A percentile compares a stretch with the other conserved stretches of the same genome.
Evolutionary conservation across 768 basidiomycete genomes (phyloP).

Genomic region (Mycena galericulata): DNA sequence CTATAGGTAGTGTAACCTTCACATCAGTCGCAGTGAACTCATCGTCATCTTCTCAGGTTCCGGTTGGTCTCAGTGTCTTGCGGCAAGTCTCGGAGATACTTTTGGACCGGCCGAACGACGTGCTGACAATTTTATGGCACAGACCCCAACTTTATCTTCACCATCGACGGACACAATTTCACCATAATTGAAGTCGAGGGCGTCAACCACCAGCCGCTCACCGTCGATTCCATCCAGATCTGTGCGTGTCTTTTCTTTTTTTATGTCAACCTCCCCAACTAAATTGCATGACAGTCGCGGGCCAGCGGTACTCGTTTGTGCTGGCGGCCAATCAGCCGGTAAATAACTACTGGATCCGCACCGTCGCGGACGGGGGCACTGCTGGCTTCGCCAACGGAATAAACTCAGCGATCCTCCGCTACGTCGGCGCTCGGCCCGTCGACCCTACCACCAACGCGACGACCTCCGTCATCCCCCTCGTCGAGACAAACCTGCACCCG

Average conservation of each 20-base stretch:
- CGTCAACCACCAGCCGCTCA: conserved; percentile 44
- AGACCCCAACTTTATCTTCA: conserved; percentile 30
- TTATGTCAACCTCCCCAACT: neutral
- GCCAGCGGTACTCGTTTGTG: conserved; percentile 50
- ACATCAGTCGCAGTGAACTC: too few relatives aligned
- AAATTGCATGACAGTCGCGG: conserved; percentile 18
- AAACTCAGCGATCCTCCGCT: conserved; percentile 58
- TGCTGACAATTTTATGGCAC: neutral
- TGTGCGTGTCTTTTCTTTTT: conserved; percentile 14
- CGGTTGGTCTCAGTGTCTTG: conserved; percentile 66
- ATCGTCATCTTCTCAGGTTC: conserved; percentile 48
- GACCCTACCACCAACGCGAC: conserved; percentile 45
- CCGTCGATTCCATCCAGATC: conserved; percentile 56
- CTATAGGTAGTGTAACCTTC: too few relatives aligned
- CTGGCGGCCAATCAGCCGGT: conserved; percentile 53
- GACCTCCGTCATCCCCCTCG: conserved; percentile 36
- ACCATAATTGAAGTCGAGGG: conserved; percentile 58
- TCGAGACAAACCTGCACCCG: conserved; percentile 44
- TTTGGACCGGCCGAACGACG: neutral
- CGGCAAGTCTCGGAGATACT: conserved; percentile 52
- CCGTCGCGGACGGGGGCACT: conserved; percentile 12
- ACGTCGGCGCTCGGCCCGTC: conserved; percentile 43
- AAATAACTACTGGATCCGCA: conserved; percentile 56
- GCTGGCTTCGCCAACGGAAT: conserved; percentile 42
- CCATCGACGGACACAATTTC: conserved; percentile 32